Base-by-base conservation (phyloP, 2,329 filamentous ascomycete species). In the Paramyrothecium sp. region DNA sequence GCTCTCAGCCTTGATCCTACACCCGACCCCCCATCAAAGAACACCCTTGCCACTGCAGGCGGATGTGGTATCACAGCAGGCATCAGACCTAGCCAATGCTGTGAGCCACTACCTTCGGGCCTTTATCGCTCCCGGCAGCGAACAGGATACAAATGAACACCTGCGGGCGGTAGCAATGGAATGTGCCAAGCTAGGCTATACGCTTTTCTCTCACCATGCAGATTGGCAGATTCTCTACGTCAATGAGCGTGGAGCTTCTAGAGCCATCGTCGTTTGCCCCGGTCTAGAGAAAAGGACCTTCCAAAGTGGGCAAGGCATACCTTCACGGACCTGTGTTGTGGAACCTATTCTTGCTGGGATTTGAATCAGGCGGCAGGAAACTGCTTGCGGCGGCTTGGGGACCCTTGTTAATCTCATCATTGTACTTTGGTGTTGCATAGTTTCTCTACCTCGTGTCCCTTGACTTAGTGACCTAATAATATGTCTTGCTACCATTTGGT, bases 1-100 rank as follows among this genome's bases (percentile, higher is more conserved):
- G n/a, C 65, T 79, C 13, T 74, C 77, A 4, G 71, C 72, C 13
- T 77, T 77, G 56, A 66, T 80, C 11, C 71, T 79, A 16, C 73
- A 78, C 55, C 69, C 75, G 0, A 61, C 56, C 21, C 73, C 73
- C 30, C 71, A 65, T 56, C 69, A 74, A 52, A 68, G 75, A 7
- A 73, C 70, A 2, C 60, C 74, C 2, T 65, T 79, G 8, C 61
- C 62, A 0, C 66, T 69, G 0, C 62, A n/a, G n/a, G n/a, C 69
- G 13, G 64, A 71, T 12, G 62, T 69, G 16, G 60, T 65, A 10
- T 64, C 67, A 1, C 65, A 65, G 3, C 69, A 73, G 56, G 73
- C 73, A 2, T 57, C 63, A 1, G 56, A 63, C 11, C 64, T 80
- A 4, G 68, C 71, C 5, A 55, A 59, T 3, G 66, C 69, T 3